Evolutionary conservation across 1,139 yeast genomes (phyloP).

Genomic region (Lodderomyces margitis): DNA sequence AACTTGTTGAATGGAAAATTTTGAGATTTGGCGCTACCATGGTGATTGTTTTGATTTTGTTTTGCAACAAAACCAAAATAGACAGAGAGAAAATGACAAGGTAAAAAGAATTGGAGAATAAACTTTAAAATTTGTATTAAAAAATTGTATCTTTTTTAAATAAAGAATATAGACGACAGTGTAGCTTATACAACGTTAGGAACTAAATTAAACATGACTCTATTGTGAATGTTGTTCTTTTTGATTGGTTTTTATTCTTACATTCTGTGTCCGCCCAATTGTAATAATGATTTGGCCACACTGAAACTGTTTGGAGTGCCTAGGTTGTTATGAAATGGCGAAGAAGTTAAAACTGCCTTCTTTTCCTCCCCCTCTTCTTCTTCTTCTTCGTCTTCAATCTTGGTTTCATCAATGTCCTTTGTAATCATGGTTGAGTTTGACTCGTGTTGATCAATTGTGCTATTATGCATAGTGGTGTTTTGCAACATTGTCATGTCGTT

Average conservation of each 20-base stretch:
- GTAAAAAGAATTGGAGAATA: too few species aligned
- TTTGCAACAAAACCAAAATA: not conserved
- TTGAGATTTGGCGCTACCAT: conserved; percentile 23
- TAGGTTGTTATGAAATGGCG: conserved; percentile 32
- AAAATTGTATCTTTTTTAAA: not conserved
- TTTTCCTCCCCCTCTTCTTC: conserved; percentile 8
- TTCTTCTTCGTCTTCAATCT: conserved; percentile 5
- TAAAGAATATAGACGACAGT: not conserved
- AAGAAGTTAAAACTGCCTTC: conserved; percentile 23
- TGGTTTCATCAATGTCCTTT: conserved; percentile 6
- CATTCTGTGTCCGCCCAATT: conserved; percentile 33
- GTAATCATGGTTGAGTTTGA: conserved; percentile 6
- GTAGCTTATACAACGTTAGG: conserved; percentile 1
- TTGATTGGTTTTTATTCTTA: conserved; percentile 7
- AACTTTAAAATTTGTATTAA: not conserved
- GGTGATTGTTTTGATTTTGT: not conserved
- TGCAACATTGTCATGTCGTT: conserved; percentile 20
- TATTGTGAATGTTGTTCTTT: too few species aligned
- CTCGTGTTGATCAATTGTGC: conserved; percentile 12
- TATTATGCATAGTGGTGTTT: conserved; percentile 19
- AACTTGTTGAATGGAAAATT: conserved; percentile 70
- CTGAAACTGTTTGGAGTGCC: conserved; percentile 53
- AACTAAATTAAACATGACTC: not conserved
- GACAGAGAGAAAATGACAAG: not conserved
- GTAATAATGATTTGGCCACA: conserved; percentile 48